phyloP scores from a whole-genome alignment of 176 grass and related monocot genomes.

The Dendrocalamus sinicus region DNA sequence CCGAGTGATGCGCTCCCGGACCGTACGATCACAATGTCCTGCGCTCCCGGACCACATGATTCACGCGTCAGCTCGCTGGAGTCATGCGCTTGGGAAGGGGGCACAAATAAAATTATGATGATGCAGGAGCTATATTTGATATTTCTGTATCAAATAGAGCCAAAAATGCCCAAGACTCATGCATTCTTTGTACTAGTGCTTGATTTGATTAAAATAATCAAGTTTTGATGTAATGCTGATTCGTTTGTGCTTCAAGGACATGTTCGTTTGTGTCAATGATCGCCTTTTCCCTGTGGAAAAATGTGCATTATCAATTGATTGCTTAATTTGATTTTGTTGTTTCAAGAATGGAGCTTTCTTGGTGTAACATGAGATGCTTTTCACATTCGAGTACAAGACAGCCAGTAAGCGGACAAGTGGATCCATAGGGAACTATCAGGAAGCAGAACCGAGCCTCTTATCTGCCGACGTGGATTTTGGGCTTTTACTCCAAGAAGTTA shows the following conservation, averaged over 20 bases:
- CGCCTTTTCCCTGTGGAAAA: neutral
- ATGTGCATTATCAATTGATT: neutral
- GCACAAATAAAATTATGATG: too few species aligned
- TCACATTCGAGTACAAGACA: neutral
- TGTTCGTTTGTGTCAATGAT: neutral
- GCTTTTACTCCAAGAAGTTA: too few species aligned
- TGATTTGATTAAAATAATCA: conserved; percentile 36
- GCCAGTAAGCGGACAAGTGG: neutral
- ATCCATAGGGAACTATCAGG: neutral
- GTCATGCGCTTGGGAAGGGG: too few species aligned
- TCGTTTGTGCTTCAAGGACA: neutral
- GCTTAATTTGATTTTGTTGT: neutral
- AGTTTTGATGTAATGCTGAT: conserved; percentile 8
- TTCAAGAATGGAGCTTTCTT: conserved; percentile 31
- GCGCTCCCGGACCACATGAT: too few species aligned
- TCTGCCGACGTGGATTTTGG: too few species aligned
- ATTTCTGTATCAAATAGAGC: too few species aligned
- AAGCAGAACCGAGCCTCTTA: too few species aligned
- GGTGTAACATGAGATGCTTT: conserved; percentile 27
- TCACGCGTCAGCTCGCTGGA: too few species aligned
- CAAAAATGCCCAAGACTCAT: too few species aligned
- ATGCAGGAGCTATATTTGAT: too few species aligned
- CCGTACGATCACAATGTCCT: too few species aligned
- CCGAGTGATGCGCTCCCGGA: too few species aligned
- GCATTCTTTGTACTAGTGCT: neutral